Evolutionary conservation across 768 basidiomycete species (phyloP).

Genomic region (Xerocomellus chrysenteron): DNA sequence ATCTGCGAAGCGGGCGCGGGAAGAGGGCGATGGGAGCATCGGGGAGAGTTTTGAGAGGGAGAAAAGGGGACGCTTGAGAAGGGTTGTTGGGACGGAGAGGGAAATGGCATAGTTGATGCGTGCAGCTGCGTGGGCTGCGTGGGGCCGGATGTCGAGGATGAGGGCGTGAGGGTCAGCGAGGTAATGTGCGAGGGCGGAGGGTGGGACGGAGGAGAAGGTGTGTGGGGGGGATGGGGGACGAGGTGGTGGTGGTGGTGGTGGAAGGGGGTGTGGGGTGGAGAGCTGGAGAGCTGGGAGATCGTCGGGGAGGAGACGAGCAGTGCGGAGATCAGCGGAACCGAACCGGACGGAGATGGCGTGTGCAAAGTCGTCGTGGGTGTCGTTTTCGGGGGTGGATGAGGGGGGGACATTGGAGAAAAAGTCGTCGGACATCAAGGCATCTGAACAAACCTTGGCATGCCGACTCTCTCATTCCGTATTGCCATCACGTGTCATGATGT

Average conservation of each 20-base stretch:
- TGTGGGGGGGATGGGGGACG: conserved; percentile 3
- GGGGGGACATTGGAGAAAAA: conserved; percentile 41
- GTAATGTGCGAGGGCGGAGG: conserved; percentile 31
- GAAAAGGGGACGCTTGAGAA: conserved; percentile 88
- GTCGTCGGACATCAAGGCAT: conserved; percentile 33
- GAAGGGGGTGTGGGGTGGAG: conserved; percentile 8
- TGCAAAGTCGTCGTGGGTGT: conserved; percentile 47
- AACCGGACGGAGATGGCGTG: conserved; percentile 53
- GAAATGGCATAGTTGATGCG: conserved; percentile 73
- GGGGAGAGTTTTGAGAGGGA: conserved; percentile 71
- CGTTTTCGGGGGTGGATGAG: conserved; percentile 10
- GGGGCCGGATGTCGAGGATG: conserved; percentile 86
- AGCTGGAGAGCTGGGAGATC: conserved; percentile 16
- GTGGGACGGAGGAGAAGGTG: conserved; percentile 24
- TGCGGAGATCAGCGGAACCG: conserved; percentile 36
- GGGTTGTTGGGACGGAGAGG: conserved; percentile 89
- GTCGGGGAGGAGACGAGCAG: conserved; percentile 35
- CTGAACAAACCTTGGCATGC: neutral
- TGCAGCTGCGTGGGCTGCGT: conserved; percentile 65
- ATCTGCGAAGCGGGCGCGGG: conserved; percentile 56
- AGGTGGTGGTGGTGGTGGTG: neutral
- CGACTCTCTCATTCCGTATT: neutral
- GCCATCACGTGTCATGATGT: conserved; percentile 35
- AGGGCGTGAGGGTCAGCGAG: conserved; percentile 46
- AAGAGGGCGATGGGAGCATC: conserved; percentile 69